Percentiles rank a stretch among this genome's conserved stretches.
Conservation (phyloP, 345 rosid species). For the Brassica cretica region DNA sequence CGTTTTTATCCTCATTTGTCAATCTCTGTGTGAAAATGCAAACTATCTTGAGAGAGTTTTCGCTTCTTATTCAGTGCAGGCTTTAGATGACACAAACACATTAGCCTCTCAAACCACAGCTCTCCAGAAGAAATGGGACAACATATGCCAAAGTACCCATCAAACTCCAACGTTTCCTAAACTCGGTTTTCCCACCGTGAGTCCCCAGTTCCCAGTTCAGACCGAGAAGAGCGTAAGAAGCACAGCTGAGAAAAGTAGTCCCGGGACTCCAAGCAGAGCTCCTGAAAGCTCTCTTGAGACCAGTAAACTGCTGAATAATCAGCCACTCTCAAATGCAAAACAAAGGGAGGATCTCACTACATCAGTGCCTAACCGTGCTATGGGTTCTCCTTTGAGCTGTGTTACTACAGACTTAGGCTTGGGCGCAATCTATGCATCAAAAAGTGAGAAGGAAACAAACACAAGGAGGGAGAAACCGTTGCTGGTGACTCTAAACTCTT, state of each 20-base stretch:
- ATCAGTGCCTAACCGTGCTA: slow-evolving; percentile 25
- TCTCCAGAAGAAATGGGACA: slow-evolving; percentile 59
- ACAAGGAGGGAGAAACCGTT: neutral
- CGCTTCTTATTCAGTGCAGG: slow-evolving; percentile 61
- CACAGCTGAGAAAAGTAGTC: slow-evolving; percentile 3
- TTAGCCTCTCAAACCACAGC: slow-evolving; percentile 42
- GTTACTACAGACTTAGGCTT: slow-evolving; percentile 65
- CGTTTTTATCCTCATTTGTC: slow-evolving; percentile 22
- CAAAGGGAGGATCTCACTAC: slow-evolving; percentile 30
- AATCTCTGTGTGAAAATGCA: neutral
- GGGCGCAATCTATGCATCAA: slow-evolving; percentile 51
- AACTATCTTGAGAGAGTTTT: slow-evolving; percentile 45
- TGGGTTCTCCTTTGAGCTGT: slow-evolving; percentile 36
- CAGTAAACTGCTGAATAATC: slow-evolving; percentile 21
- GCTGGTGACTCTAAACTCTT: slow-evolving; percentile 25
- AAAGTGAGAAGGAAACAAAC: slow-evolving; percentile 32
- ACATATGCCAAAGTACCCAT: slow-evolving; percentile 59
- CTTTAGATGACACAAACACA: slow-evolving; percentile 39
- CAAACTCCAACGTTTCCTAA: slow-evolving; percentile 38
- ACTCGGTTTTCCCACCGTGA: slow-evolving; percentile 28
- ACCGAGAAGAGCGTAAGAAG: neutral
- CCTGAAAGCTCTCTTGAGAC: slow-evolving; percentile 22
- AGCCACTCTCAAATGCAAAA: slow-evolving; percentile 30
- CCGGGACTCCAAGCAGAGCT: slow-evolving; percentile 6
- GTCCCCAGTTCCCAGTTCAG: slow-evolving; percentile 36